phyloP scores from a whole-genome alignment of 2,329 filamentous ascomycete species.

The Fusarium euwallaceae region DNA sequence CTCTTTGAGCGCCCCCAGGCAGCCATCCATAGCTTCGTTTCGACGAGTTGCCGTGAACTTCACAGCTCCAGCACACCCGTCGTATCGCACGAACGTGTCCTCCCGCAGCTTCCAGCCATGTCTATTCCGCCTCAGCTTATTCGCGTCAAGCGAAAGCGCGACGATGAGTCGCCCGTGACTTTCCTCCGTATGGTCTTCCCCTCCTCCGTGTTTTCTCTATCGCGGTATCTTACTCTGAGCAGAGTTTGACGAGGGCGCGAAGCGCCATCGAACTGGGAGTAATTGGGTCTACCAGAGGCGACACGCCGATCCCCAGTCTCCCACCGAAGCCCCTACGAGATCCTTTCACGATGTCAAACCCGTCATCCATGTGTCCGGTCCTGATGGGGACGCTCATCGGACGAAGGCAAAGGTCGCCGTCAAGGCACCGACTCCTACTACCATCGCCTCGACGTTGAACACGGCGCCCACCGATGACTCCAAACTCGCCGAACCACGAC shows the following conservation, averaged over 20 bases:
- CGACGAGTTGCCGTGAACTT: neutral
- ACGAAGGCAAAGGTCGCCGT: conserved; percentile 22
- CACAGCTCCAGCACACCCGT: neutral
- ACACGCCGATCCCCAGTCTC: conserved; percentile 48
- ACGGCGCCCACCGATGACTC: conserved; percentile 17
- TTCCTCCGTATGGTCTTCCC: conserved; percentile 63
- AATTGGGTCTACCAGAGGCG: conserved; percentile 70
- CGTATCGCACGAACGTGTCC: neutral
- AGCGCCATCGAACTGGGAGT: conserved; percentile 65
- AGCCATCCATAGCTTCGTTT: neutral
- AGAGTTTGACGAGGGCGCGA: conserved; percentile 67
- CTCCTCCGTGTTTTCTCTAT: conserved; percentile 6
- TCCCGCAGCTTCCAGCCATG: conserved; percentile 53
- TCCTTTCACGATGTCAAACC: conserved; percentile 50
- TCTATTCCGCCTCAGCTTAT: conserved; percentile 70
- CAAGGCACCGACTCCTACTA: neutral
- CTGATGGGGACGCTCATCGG: conserved; percentile 48
- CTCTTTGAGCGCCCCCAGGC: neutral
- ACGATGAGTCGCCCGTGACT: conserved; percentile 65
- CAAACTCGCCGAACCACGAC: conserved; percentile 56
- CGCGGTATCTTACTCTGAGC: conserved; percentile 32
- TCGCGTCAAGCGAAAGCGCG: conserved; percentile 72
- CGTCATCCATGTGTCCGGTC: conserved; percentile 63
- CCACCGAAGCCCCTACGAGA: conserved; percentile 40
- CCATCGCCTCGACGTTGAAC: conserved; percentile 23